These are phyloP conservation scores for Nigrospora oryzae DNA, from an alignment of 2,329 filamentous ascomycete genomes.

Conservation along the genomic window DNA sequence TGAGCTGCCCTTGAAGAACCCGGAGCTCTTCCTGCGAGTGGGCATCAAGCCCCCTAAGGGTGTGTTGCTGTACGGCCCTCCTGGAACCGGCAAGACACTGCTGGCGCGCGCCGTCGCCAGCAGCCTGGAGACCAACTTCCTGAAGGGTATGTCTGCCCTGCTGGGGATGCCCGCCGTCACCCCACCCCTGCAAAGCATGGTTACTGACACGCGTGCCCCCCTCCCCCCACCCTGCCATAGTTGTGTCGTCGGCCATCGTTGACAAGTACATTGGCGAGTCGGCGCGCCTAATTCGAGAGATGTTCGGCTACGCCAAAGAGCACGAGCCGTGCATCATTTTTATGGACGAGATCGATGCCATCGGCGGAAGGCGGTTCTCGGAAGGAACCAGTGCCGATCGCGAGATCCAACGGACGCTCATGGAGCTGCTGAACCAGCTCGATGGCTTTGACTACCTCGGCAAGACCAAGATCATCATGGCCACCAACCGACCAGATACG, in stretches of 20 bases:
- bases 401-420: conserved; percentile 95
- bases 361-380: conserved; percentile 91
- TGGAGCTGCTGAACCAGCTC: conserved; percentile 97
- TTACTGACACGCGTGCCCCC: not conserved
- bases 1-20: conserved; percentile 95
- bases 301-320: conserved; percentile 99
- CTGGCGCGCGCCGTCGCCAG: conserved; percentile 91
- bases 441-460: conserved; percentile 99
- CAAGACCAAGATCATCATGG: conserved; percentile 99
- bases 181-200: not conserved
- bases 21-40: conserved; percentile 90
- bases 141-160: conserved; percentile 62
- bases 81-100: conserved; percentile 93
- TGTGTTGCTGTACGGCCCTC: conserved; percentile 89
- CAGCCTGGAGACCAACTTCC: conserved; percentile 93
- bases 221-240: too few relatives aligned
- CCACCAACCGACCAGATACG: conserved; percentile 93
- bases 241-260: conserved; percentile 96
- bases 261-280: conserved; percentile 99
- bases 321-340: conserved; percentile 99
- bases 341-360: conserved; percentile 99
- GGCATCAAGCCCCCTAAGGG: conserved; percentile 99
- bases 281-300: conserved; percentile 91
- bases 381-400: conserved; percentile 96
- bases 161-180: not conserved